These are phyloP conservation scores for Macrolepiota fuliginosa DNA, from an alignment of 768 basidiomycete genomes.

Conservation along the genomic window DNA sequence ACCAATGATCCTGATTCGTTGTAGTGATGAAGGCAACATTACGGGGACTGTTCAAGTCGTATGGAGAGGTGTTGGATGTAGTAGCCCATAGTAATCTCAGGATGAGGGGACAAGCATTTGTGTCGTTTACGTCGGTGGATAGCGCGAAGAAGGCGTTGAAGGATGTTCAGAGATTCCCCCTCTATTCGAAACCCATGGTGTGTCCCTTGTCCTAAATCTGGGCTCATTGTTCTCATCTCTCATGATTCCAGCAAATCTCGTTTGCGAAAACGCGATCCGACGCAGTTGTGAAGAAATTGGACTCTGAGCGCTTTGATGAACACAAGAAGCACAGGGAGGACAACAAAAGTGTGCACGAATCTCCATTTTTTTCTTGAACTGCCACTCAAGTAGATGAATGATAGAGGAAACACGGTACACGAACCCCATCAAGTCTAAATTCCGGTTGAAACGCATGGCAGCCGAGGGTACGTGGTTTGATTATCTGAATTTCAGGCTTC, in stretches of 20 bases:
- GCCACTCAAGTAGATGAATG: constrained; percentile 5
- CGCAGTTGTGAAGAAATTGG: constrained; percentile 78
- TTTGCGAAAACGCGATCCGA: constrained; percentile 90
- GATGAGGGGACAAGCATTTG: constrained; percentile 99
- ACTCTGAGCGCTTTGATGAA: constrained; percentile 62
- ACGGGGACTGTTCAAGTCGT: constrained; percentile 86
- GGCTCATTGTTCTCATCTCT: not conserved
- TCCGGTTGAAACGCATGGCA: constrained; percentile 76
- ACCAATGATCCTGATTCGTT: constrained; percentile 1
- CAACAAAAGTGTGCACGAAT: constrained; percentile 70
- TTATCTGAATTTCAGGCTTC: constrained; percentile 4
- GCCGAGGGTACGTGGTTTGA: constrained; percentile 58
- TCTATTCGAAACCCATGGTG: constrained; percentile 98
- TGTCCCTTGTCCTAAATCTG: constrained; percentile 14
- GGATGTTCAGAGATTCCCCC: constrained; percentile 91
- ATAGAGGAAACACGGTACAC: constrained; percentile 79
- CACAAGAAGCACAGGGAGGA: constrained; percentile 75
- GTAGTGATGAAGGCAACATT: constrained; percentile 87
- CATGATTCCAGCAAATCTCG: constrained; percentile 76
- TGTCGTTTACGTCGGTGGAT: constrained; percentile 83
- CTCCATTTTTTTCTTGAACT: not conserved
- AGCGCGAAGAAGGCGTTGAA: constrained; percentile 77
- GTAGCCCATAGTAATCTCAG: constrained; percentile 92
- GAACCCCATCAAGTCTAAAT: constrained; percentile 88
- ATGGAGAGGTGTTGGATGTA: constrained; percentile 93